phyloP scores from a whole-genome alignment of 352 stramenopile genomes.

The Phytophthora tubulina region DNA sequence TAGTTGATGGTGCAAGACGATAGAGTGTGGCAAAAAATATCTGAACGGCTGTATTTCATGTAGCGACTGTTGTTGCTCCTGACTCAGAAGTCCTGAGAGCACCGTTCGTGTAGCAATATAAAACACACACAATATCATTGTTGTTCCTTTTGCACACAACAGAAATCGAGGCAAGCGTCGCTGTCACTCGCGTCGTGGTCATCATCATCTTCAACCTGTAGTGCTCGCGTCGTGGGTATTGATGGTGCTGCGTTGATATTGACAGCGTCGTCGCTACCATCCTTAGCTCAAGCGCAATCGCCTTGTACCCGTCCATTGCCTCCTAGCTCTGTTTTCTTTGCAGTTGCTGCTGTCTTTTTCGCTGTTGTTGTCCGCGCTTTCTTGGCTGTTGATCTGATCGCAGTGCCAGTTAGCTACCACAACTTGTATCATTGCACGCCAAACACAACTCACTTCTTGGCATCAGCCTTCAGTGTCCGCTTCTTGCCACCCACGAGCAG shows the following conservation, averaged over 20 bases:
- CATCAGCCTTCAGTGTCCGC: slow-evolving; percentile 11
- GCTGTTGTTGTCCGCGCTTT: slow-evolving; percentile 31
- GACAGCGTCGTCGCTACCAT: not conserved
- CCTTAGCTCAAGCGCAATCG: too few species aligned
- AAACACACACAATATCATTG: slow-evolving; percentile 21
- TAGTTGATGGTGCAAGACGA: too few species aligned
- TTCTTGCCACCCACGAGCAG: slow-evolving; percentile 40
- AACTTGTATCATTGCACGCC: not conserved
- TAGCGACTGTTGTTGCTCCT: slow-evolving; percentile 21
- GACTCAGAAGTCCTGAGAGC: not conserved
- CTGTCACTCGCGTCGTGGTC: slow-evolving; percentile 83
- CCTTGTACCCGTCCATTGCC: not conserved
- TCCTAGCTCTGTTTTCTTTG: slow-evolving; percentile 9
- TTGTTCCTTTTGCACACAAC: not conserved
- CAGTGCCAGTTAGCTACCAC: not conserved
- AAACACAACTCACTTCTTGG: slow-evolving; percentile 36
- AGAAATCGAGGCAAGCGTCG: slow-evolving; percentile 33
- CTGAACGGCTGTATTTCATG: slow-evolving; percentile 32
- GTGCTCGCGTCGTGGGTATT: slow-evolving; percentile 7
- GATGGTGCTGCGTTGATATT: slow-evolving; percentile 7
- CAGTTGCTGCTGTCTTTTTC: slow-evolving; percentile 7
- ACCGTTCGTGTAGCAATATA: slow-evolving; percentile 40
- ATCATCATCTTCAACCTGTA: slow-evolving; percentile 72
- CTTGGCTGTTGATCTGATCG: slow-evolving; percentile 32
- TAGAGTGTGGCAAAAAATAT: too few species aligned